Conservation (phyloP, 345 rosid species). For the Gossypium thurberi region DNA sequence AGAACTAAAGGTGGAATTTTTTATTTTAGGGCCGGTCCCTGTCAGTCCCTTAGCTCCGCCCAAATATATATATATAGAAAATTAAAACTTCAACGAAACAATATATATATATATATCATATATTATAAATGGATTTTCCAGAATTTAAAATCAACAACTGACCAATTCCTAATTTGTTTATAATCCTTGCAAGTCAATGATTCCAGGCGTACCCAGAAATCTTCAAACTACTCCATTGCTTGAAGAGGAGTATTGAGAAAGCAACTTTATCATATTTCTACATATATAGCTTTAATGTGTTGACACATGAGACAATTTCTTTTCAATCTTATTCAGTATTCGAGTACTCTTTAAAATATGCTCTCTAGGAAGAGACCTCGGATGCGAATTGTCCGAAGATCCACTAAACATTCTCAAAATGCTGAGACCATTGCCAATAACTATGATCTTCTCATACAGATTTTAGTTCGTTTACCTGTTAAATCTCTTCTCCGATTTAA, state of each 20-base stretch:
- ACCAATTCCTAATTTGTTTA: neutral
- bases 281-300: too few species aligned
- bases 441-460: slow-evolving; percentile 20
- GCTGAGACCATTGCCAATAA: slow-evolving; percentile 7
- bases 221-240: too few species aligned
- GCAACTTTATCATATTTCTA: neutral
- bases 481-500: slow-evolving; percentile 30
- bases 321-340: too few species aligned
- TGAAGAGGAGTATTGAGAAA: neutral
- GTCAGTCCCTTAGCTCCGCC: too few species aligned
- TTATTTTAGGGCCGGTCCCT: too few species aligned
- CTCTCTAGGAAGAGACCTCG: too few species aligned
- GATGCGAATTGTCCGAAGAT: neutral
- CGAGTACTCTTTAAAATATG: too few species aligned
- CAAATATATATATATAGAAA: too few species aligned
- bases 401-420: neutral
- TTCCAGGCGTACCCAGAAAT: neutral
- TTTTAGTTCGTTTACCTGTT: slow-evolving; percentile 22
- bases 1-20: too few species aligned
- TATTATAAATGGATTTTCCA: neutral
- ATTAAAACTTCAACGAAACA: neutral
- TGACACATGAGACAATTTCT: too few species aligned
- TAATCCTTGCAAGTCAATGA: neutral
- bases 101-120: neutral
- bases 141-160: neutral